Conservation (phyloP, 2,329 filamentous ascomycete species). For the Xylaria sp. region DNA sequence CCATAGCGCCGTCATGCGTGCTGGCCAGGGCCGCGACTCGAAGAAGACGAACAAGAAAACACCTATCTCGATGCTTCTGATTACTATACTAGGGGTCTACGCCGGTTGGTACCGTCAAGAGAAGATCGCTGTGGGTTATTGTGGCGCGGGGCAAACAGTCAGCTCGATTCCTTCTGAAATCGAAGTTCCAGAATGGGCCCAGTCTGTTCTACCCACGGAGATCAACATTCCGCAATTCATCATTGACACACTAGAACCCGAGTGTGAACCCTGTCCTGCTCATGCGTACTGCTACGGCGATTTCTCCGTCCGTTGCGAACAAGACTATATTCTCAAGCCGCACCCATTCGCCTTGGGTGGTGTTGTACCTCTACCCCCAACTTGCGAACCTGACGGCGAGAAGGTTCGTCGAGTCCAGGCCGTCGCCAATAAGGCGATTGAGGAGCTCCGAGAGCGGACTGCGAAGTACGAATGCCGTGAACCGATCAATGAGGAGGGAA, state of each 20-base stretch:
- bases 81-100: constrained; percentile 74
- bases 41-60: constrained; percentile 58
- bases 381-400: constrained; percentile 92
- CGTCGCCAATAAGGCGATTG: constrained; percentile 85
- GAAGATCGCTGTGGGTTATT: constrained; percentile 95
- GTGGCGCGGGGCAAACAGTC: constrained; percentile 76
- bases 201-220: constrained; percentile 51
- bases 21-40: constrained; percentile 45
- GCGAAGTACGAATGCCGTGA: constrained; percentile 92
- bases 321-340: constrained; percentile 82
- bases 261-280: constrained; percentile 87
- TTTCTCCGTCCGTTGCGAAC: constrained; percentile 79
- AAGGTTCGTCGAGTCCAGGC: constrained; percentile 86
- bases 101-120: constrained; percentile 89
- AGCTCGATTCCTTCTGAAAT: constrained; percentile 54
- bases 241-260: constrained; percentile 71
- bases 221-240: constrained; percentile 76
- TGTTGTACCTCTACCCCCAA: constrained; percentile 81
- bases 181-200: constrained; percentile 50
- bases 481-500: constrained; percentile 64
- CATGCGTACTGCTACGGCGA: constrained; percentile 88
- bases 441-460: constrained; percentile 81
- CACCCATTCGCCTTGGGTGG: constrained; percentile 86
- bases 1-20: constrained; percentile 50
- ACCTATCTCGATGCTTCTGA: constrained; percentile 72